phyloP scores from a whole-genome alignment of 805 yeast species.

The Starmerella powellii region DNA sequence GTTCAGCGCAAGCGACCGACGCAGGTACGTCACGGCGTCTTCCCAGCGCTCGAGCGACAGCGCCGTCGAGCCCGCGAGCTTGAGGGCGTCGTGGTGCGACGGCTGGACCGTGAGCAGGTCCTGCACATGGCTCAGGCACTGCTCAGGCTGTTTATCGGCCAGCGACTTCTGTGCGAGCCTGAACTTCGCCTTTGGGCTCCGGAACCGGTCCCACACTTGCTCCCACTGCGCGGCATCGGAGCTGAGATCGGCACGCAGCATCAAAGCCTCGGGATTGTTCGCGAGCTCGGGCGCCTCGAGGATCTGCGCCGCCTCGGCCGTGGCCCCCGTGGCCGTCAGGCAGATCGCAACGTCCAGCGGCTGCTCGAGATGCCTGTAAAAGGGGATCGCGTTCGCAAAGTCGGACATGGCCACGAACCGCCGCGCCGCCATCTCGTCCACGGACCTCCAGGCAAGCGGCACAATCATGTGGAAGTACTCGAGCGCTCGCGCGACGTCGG shows the following conservation, averaged over 20 bases:
- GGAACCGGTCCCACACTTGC: slow-evolving; percentile 76
- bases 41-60: slow-evolving; percentile 59
- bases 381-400: slow-evolving; percentile 74
- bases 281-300: slow-evolving; percentile 51
- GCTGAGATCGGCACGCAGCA: slow-evolving; percentile 75
- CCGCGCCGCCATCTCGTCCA: slow-evolving; percentile 76
- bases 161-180: slow-evolving; percentile 57
- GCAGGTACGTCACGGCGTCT: slow-evolving; percentile 80
- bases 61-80: slow-evolving; percentile 82
- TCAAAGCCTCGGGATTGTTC: slow-evolving; percentile 68
- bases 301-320: slow-evolving; percentile 49
- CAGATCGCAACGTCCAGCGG: slow-evolving; percentile 80
- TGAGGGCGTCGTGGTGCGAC: slow-evolving; percentile 71
- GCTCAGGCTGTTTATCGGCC: slow-evolving; percentile 38
- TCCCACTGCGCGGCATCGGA: slow-evolving; percentile 68
- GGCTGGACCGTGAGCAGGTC: slow-evolving; percentile 69
- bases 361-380: slow-evolving; percentile 67
- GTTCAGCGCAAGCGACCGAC: slow-evolving; percentile 77
- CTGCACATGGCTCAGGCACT: slow-evolving; percentile 54
- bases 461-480: slow-evolving; percentile 62
- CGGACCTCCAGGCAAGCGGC: slow-evolving; percentile 68
- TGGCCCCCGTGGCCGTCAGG: slow-evolving; percentile 73
- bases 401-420: slow-evolving; percentile 77
- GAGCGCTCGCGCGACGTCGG: slow-evolving; percentile 30
- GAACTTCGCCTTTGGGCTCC: slow-evolving; percentile 73